Conservation (phyloP, 2,329 filamentous ascomycete genomes). For the Lomentospora prolificans region DNA sequence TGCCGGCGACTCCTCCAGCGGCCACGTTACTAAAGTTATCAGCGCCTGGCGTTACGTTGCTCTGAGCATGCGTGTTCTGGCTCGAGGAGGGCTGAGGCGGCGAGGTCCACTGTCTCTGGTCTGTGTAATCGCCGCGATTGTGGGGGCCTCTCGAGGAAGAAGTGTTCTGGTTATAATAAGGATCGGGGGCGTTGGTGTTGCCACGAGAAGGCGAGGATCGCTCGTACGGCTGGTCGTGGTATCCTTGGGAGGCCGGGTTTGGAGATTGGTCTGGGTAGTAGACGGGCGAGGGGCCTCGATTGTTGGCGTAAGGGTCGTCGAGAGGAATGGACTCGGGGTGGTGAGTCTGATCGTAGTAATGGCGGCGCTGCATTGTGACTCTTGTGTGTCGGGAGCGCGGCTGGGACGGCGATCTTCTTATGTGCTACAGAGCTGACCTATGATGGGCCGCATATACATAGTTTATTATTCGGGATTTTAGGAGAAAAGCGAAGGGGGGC, state of each 20-base stretch:
- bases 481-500: not conserved
- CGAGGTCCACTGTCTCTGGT: constrained; percentile 10
- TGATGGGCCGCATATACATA: constrained; percentile 1
- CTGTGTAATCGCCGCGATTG: constrained; percentile 3
- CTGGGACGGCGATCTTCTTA: constrained; percentile 6
- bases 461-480: not conserved
- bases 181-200: not conserved
- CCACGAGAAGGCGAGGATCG: not conserved
- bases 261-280: constrained; percentile 11
- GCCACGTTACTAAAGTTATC: constrained; percentile 58
- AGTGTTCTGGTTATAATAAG: not conserved
- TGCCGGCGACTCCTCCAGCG: constrained; percentile 56
- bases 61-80: constrained; percentile 10
- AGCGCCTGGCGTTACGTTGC: constrained; percentile 47
- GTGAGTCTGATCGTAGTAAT: constrained; percentile 12
- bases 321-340: constrained; percentile 7
- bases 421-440: constrained; percentile 4
- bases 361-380: constrained; percentile 12
- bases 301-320: constrained; percentile 6
- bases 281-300: constrained; percentile 5
- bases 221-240: constrained; percentile 6
- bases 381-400: constrained; percentile 6
- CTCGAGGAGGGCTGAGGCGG: constrained; percentile 24
- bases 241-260: constrained; percentile 9
- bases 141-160: not conserved